A percentile compares a stretch with the other conserved stretches of the same genome.
phyloP scores from a whole-genome alignment of 2,329 filamentous ascomycete species.

The Biscogniauxia mediterranea region DNA sequence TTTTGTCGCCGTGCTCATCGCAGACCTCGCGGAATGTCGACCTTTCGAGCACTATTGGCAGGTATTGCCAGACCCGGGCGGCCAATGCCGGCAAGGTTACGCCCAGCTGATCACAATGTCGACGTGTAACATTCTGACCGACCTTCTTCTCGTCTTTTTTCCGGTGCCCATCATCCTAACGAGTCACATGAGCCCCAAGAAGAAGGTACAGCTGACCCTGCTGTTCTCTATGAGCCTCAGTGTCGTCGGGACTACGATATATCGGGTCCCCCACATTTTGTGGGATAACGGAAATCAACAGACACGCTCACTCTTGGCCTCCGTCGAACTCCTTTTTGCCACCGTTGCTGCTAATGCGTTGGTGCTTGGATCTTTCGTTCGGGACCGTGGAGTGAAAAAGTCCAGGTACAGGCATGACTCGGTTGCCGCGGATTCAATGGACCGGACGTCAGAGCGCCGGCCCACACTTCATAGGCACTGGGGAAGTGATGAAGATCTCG shows the following conservation, averaged over 20 bases:
- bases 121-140: constrained; percentile 83
- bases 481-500: constrained; percentile 90
- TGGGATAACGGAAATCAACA: constrained; percentile 71
- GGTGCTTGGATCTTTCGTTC: constrained; percentile 87
- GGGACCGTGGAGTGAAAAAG: constrained; percentile 89
- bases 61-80: constrained; percentile 80
- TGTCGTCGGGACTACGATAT: constrained; percentile 76
- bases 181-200: constrained; percentile 72
- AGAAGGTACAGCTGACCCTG: constrained; percentile 74
- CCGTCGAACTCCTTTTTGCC: constrained; percentile 85
- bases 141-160: constrained; percentile 82
- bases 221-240: constrained; percentile 84
- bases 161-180: constrained; percentile 84
- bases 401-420: constrained; percentile 71
- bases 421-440: constrained; percentile 61
- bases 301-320: constrained; percentile 84
- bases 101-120: constrained; percentile 88
- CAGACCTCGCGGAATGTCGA: constrained; percentile 79
- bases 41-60: constrained; percentile 77
- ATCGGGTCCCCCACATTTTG: constrained; percentile 79
- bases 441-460: constrained; percentile 44
- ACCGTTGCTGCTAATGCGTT: constrained; percentile 84
- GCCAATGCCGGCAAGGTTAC: constrained; percentile 81
- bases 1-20: constrained; percentile 76
- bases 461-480: constrained; percentile 63